Percentiles rank a stretch among this genome's conserved stretches.
Conservation (phyloP, 139 green algal species). For the Chlorella sp. region DNA sequence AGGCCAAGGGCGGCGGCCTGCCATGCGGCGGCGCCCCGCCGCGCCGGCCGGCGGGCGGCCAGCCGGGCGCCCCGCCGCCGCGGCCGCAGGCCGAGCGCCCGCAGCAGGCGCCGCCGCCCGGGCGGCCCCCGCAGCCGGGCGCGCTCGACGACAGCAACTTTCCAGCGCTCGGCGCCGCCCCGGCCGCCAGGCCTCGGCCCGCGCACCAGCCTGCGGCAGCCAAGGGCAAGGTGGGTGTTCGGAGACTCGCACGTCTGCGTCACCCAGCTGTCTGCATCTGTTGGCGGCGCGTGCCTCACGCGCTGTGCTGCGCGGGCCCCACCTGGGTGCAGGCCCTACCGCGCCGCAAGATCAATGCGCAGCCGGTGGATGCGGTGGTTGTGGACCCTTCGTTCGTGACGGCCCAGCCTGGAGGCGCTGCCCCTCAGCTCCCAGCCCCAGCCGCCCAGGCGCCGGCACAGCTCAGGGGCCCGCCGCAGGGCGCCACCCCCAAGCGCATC, state of each 20-base stretch:
- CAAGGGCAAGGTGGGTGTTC: no score
- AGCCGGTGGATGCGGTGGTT: no score
- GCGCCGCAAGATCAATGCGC: no score
- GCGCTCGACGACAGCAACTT: constrained; percentile 5
- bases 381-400: background rate
- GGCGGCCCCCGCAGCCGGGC: background rate
- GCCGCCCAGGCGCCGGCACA: background rate
- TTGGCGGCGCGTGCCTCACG: no score
- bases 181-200: background rate
- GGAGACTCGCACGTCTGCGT: no score
- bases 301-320: no score
- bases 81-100: constrained; percentile 3
- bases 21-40: no score
- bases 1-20: background rate
- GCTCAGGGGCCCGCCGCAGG: no score
- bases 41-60: no score
- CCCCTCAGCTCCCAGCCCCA: background rate
- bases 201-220: no score
- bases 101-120: background rate
- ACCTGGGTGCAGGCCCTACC: no score
- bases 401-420: background rate
- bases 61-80: background rate
- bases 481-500: constrained; percentile 16
- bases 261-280: no score
- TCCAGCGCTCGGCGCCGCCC: constrained; percentile 9